Conservation (phyloP, 192 early-diverging fungal species). For the Podila clonocystis region DNA sequence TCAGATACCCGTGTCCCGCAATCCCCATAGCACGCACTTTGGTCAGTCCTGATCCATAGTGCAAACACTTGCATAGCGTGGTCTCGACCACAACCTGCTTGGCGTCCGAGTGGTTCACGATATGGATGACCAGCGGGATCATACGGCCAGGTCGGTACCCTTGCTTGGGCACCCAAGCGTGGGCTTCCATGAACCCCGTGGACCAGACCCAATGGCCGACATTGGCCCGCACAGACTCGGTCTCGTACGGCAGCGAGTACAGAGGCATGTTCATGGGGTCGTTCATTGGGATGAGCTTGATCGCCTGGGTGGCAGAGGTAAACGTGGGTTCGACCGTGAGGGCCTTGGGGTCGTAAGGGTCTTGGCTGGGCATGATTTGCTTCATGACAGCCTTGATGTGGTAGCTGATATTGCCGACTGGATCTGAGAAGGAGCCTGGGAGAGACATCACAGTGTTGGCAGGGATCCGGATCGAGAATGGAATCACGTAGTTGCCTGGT, state of each 20-base stretch:
- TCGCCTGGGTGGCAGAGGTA: conserved; percentile 20
- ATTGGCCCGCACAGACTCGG: conserved; percentile 38
- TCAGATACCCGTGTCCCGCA: conserved; percentile 20
- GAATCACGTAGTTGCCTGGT: conserved; percentile 49
- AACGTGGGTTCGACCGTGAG: conserved; percentile 43
- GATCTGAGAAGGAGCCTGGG: conserved; percentile 45
- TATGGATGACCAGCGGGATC: conserved; percentile 42
- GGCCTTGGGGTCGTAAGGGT: conserved; percentile 23
- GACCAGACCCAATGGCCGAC: conserved; percentile 51
- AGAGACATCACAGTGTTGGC: conserved; percentile 35
- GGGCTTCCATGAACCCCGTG: conserved; percentile 49
- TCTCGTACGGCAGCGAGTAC: conserved; percentile 40
- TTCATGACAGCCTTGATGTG: conserved; percentile 46
- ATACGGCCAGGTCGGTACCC: conserved; percentile 47
- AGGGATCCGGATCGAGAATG: conserved; percentile 47
- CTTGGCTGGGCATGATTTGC: conserved; percentile 41
- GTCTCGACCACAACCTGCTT: conserved; percentile 40
- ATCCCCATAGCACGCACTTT: conserved; percentile 34
- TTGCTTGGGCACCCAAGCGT: conserved; percentile 46
- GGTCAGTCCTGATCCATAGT: conserved; percentile 39
- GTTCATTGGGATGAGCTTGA: conserved; percentile 51
- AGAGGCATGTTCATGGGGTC: conserved; percentile 38
- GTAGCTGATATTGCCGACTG: conserved; percentile 33
- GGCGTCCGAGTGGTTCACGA: conserved; percentile 50
- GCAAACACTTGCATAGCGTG: conserved; percentile 38